Evolutionary conservation across 371 early-diverging fungal species (phyloP).

Genomic region (Zychaea mexicana): DNA sequence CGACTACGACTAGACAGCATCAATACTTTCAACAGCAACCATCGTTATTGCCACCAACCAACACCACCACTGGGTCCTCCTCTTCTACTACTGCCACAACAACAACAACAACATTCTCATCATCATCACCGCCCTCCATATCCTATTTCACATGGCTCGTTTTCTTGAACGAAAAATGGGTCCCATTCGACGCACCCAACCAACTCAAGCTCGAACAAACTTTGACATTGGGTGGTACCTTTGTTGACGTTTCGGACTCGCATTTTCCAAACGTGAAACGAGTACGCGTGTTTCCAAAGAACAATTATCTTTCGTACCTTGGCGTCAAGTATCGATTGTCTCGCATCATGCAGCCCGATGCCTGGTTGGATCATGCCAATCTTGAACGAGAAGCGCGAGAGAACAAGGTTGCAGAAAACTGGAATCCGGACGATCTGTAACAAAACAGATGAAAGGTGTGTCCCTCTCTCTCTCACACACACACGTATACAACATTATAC

Average conservation of each 20-base stretch:
- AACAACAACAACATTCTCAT: not conserved
- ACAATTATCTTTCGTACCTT: slow-evolving; percentile 35
- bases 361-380: slow-evolving; percentile 28
- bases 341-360: slow-evolving; percentile 40
- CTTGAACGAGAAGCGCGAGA: slow-evolving; percentile 8
- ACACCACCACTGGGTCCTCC: not conserved
- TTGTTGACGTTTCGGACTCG: slow-evolving; percentile 38
- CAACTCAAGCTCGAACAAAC: slow-evolving; percentile 38
- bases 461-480: not conserved
- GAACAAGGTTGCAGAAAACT: not conserved
- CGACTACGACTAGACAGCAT: not conserved
- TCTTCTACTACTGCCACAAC: not conserved
- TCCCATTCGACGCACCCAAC: slow-evolving; percentile 34
- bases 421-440: not conserved
- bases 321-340: slow-evolving; percentile 41
- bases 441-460: too few species aligned
- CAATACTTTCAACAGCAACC: not conserved
- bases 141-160: slow-evolving; percentile 37
- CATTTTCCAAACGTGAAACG: slow-evolving; percentile 39
- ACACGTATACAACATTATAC: too few species aligned
- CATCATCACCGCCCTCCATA: not conserved
- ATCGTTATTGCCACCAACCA: not conserved
- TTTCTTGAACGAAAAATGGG: slow-evolving; percentile 40
- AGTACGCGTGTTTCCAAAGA: slow-evolving; percentile 38
- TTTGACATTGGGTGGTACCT: slow-evolving; percentile 33